Evolutionary conservation across 768 basidiomycete species (phyloP).

Genomic region (Saitozyma sp.): DNA sequence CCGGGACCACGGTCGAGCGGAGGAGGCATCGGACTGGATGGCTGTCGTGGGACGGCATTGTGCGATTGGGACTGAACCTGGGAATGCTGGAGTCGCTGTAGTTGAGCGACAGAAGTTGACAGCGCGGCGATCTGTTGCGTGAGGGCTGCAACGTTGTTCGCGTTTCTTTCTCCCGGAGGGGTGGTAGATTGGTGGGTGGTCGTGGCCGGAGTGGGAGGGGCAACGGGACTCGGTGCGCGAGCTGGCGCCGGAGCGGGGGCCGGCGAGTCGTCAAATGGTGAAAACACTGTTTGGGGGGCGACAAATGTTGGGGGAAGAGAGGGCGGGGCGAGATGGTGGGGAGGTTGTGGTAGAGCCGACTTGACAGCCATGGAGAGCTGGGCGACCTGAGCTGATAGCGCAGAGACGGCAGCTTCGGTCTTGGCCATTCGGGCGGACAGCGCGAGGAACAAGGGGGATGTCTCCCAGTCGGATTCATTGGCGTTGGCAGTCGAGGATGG

Average conservation of each 20-base stretch:
- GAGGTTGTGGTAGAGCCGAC: constrained; percentile 7
- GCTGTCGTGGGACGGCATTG: too few relatives aligned
- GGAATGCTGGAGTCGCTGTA: constrained; percentile 47
- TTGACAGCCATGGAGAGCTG: constrained; percentile 28
- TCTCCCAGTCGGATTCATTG: constrained; percentile 18
- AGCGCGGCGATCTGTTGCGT: constrained; percentile 48
- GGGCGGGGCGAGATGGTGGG: background rate
- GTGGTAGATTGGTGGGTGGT: background rate
- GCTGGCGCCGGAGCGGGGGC: constrained; percentile 20
- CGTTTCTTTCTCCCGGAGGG: constrained; percentile 1
- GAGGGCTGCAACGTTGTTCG: constrained; percentile 30
- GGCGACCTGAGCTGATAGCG: constrained; percentile 36
- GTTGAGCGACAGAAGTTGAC: constrained; percentile 48
- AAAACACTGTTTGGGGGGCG: constrained; percentile 17
- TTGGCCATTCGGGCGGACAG: constrained; percentile 30
- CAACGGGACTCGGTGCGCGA: background rate
- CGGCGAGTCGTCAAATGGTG: constrained; percentile 30
- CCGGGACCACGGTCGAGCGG: background rate
- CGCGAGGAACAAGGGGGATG: constrained; percentile 38
- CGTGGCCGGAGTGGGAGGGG: constrained; percentile 6
- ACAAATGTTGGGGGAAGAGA: background rate
- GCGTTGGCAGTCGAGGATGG: background rate
- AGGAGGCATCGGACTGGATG: too few relatives aligned
- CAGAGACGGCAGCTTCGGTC: constrained; percentile 31
- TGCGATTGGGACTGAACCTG: constrained; percentile 11